Conservation (phyloP, 257 asterid genomes). For the Rubia yunnanensis region DNA sequence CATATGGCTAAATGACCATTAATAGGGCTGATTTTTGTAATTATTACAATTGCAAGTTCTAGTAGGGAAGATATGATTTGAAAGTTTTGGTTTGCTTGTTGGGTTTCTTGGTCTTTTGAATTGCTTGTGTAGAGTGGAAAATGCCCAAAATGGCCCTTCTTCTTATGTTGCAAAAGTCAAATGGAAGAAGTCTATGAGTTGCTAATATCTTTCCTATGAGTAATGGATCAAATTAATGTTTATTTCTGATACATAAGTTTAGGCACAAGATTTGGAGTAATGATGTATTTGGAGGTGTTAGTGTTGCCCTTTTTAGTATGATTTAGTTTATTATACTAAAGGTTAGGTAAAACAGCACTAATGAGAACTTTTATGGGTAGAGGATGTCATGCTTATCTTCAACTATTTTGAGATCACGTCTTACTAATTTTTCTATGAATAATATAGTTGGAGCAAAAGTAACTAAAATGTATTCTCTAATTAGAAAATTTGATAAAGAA, state of each 20-base stretch:
- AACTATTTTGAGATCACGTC: too few species aligned
- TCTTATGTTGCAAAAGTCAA: neutral
- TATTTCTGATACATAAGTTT: neutral
- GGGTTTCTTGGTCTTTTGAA: neutral
- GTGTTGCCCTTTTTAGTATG: neutral
- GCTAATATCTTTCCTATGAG: too few species aligned
- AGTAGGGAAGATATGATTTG: neutral
- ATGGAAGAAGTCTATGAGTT: too few species aligned
- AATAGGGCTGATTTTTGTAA: slow-evolving; percentile 12
- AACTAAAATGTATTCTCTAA: too few species aligned
- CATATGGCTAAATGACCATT: neutral
- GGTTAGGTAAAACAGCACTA: neutral
- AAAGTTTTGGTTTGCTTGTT: neutral
- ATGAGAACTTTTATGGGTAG: neutral
- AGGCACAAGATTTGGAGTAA: neutral
- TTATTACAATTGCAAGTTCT: slow-evolving; percentile 4
- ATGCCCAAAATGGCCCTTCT: neutral
- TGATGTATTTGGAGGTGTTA: neutral
- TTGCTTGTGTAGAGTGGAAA: neutral
- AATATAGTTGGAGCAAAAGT: too few species aligned
- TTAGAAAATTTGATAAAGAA: too few species aligned
- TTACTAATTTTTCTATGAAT: too few species aligned
- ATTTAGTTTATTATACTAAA: too few species aligned
- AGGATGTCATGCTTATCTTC: neutral
- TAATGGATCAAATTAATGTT: too few species aligned